These are phyloP conservation scores for Suaeda aralocaspica DNA, from an alignment of 148 eudicot genomes.

Conservation along the genomic window DNA sequence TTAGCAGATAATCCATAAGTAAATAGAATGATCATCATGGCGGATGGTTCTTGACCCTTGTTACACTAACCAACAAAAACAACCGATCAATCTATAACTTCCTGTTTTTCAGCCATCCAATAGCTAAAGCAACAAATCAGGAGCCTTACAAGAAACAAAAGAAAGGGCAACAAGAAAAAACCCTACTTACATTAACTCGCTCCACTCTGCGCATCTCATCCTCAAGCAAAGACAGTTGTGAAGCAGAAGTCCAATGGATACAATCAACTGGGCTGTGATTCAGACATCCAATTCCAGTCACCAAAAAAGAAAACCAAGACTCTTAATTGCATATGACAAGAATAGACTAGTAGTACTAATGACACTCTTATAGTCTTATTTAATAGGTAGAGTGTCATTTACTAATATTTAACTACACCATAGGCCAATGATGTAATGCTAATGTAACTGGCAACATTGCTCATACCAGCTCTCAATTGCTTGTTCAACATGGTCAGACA, in stretches of 20 bases:
- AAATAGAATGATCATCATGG: no score
- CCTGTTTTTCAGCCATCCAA: no score
- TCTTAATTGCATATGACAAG: neutral
- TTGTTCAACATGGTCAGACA: constrained; percentile 59
- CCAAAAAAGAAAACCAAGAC: neutral
- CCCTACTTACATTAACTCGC: constrained; percentile 77
- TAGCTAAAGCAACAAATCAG: neutral
- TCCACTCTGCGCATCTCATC: constrained; percentile 98
- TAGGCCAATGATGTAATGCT: neutral
- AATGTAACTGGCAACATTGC: neutral
- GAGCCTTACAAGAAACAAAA: neutral
- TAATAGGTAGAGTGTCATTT: neutral
- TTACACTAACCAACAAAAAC: no score
- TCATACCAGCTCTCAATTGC: constrained; percentile 90
- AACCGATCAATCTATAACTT: no score
- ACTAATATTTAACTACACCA: neutral
- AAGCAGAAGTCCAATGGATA: constrained; percentile 97
- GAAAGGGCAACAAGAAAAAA: neutral
- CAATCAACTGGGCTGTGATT: constrained; percentile 93
- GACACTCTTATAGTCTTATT: no score
- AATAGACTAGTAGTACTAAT: neutral
- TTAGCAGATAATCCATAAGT: no score
- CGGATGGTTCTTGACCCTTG: no score
- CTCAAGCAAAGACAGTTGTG: constrained; percentile 90
- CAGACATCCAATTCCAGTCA: neutral